Conservation (phyloP, 352 stramenopile species). For the Globisporangium echinulatum region DNA sequence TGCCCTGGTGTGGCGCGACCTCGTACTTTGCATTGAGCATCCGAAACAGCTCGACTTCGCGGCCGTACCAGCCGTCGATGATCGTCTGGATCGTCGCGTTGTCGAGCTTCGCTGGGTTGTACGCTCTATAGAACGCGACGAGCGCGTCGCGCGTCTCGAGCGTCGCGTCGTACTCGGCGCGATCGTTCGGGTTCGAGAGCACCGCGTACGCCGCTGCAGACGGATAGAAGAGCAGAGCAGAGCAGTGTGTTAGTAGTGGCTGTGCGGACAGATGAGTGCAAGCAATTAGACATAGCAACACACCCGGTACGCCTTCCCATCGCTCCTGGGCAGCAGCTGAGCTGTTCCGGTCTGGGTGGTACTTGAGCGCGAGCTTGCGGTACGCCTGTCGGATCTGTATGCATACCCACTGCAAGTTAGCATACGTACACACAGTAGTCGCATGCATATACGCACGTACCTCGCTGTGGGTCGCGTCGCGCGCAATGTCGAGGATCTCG, state of each 20-base stretch:
- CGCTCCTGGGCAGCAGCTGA: conserved; percentile 49
- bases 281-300: background rate
- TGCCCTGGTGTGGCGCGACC: conserved; percentile 68
- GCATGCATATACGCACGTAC: conserved; percentile 15
- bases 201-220: conserved; percentile 54
- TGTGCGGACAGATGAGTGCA: background rate
- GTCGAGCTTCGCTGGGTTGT: conserved; percentile 82
- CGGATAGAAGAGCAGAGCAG: background rate
- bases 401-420: background rate
- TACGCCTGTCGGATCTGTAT: conserved; percentile 90
- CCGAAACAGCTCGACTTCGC: conserved; percentile 80
- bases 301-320: conserved; percentile 68
- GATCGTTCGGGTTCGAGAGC: conserved; percentile 74
- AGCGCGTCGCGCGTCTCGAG: conserved; percentile 69
- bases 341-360: conserved; percentile 91
- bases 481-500: conserved; percentile 50
- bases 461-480: conserved; percentile 61
- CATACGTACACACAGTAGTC: background rate
- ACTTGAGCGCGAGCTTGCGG: conserved; percentile 78
- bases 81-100: conserved; percentile 83
- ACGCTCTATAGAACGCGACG: conserved; percentile 76
- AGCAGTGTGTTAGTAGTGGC: background rate
- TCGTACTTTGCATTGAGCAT: conserved; percentile 87
- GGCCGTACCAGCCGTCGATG: conserved; percentile 80
- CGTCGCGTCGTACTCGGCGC: conserved; percentile 71